phyloP scores from a whole-genome alignment of 768 basidiomycete species.

The Naganishia vaughanmartiniae region DNA sequence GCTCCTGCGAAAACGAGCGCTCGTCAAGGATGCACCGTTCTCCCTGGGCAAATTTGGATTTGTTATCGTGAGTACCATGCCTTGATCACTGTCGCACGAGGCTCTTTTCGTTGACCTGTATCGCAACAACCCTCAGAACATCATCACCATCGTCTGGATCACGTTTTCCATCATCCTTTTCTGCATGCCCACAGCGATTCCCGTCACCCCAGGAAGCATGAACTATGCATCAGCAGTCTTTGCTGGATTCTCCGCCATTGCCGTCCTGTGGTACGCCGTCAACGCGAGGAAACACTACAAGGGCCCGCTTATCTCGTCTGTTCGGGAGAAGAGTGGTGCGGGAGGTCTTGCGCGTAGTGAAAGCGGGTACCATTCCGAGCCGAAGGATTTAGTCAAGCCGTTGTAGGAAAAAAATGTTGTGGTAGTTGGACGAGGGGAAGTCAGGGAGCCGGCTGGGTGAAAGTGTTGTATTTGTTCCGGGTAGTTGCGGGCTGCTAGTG shows the following conservation, averaged over 20 bases:
- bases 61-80: constrained; percentile 37
- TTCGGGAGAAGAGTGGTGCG: background rate
- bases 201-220: constrained; percentile 48
- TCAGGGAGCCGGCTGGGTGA: too few species aligned
- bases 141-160: constrained; percentile 62
- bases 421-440: background rate
- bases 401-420: background rate
- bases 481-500: background rate
- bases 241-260: constrained; percentile 62
- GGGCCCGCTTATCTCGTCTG: constrained; percentile 25
- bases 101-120: too few species aligned
- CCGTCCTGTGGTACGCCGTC: constrained; percentile 67
- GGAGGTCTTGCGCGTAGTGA: background rate
- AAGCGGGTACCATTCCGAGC: constrained; percentile 10
- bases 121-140: constrained; percentile 57
- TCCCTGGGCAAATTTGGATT: constrained; percentile 43
- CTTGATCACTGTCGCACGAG: background rate
- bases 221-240: constrained; percentile 66
- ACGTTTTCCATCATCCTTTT: constrained; percentile 64
- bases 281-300: constrained; percentile 50
- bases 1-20: constrained; percentile 53
- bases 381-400: constrained; percentile 14
- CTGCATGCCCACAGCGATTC: constrained; percentile 59
- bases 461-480: background rate
- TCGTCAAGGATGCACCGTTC: constrained; percentile 58